phyloP scores from a whole-genome alignment of 2,329 filamentous ascomycete species.

The Diaporthe ilicicola region DNA sequence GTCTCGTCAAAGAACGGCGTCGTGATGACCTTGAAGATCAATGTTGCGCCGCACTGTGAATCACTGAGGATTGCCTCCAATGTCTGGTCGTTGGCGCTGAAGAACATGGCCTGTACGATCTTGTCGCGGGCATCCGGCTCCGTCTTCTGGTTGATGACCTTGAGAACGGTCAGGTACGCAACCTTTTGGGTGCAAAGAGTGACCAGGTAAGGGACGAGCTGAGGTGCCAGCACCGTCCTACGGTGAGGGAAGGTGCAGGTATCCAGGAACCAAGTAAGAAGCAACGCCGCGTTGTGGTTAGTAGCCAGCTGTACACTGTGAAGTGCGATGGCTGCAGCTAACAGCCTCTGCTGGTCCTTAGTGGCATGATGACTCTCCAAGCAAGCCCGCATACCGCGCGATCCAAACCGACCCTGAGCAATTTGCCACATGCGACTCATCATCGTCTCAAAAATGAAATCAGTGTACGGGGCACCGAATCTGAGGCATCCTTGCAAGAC shows the following conservation, averaged over 20 bases:
- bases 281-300: constrained; percentile 91
- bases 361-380: constrained; percentile 94
- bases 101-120: constrained; percentile 91
- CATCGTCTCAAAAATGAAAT: constrained; percentile 99
- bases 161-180: constrained; percentile 94
- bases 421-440: constrained; percentile 93
- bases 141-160: constrained; percentile 97
- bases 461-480: constrained; percentile 87
- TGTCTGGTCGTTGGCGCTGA: constrained; percentile 84
- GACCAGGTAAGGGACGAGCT: constrained; percentile 90
- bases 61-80: constrained; percentile 92
- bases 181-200: constrained; percentile 99
- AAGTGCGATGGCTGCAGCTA: constrained; percentile 93
- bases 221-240: constrained; percentile 88
- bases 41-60: constrained; percentile 88
- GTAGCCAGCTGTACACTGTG: constrained; percentile 97
- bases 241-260: constrained; percentile 95
- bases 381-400: constrained; percentile 95
- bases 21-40: constrained; percentile 98
- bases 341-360: constrained; percentile 94
- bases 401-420: constrained; percentile 90
- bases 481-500: constrained; percentile 96
- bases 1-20: constrained; percentile 97
- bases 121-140: constrained; percentile 91
- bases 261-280: constrained; percentile 97